phyloP scores from a whole-genome alignment of 1,284 basidiomycete species.

The Cutaneotrichosporon curvatum region DNA sequence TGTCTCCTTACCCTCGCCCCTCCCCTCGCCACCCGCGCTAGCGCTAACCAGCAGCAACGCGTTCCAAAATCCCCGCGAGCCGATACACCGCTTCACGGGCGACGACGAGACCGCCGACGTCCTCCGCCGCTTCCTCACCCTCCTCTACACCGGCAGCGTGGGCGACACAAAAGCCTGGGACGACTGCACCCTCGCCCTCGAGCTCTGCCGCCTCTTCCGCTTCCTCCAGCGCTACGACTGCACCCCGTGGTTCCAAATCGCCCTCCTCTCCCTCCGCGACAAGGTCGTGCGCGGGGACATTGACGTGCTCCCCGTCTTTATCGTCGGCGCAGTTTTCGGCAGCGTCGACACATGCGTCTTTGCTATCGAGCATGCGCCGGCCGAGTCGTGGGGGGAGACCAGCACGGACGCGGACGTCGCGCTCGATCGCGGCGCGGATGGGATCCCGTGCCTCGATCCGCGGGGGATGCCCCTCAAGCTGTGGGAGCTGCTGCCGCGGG shows the following conservation, averaged over 20 bases:
- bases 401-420: not conserved
- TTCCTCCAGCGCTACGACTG: not conserved
- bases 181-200: too few relatives aligned
- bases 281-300: not conserved
- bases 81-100: not conserved
- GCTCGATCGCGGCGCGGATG: not conserved
- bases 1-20: too few relatives aligned
- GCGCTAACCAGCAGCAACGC: too few relatives aligned
- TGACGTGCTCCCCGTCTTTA: not conserved
- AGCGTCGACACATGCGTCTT: not conserved
- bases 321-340: not conserved
- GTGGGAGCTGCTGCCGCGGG: not conserved
- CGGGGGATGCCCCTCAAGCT: not conserved
- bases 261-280: not conserved
- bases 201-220: not conserved
- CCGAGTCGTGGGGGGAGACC: not conserved
- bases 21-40: too few relatives aligned
- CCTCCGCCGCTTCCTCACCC: not conserved
- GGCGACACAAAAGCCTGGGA: not conserved
- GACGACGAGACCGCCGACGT: not conserved
- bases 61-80: too few relatives aligned
- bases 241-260: too few relatives aligned
- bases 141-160: not conserved
- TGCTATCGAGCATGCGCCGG: not conserved
- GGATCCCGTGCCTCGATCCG: not conserved